Evolutionary conservation across 2,329 filamentous ascomycete genomes (phyloP), one percentile per base, ranked within the genome.

Genomic region (Neophaeococcomyces mojaviensis): DNA sequence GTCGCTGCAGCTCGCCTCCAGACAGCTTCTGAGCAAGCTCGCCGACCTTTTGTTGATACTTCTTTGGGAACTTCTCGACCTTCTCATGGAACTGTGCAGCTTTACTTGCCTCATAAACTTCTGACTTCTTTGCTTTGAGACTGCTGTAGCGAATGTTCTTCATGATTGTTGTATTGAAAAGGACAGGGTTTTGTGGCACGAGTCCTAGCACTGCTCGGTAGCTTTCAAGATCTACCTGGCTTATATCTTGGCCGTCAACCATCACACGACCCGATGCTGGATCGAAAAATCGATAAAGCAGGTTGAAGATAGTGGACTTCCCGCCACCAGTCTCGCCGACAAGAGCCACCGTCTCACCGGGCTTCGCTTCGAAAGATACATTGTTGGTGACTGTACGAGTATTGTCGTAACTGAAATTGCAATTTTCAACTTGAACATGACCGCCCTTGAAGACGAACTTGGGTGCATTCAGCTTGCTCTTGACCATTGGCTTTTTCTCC

Each of bases 91-190:
- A 76, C 1, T 74, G 72, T 2, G 80, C 81, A 0, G 74, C 73
- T 46, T 71, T 71, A 57, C 79, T 83, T 0, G 80, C 81, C 2
- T 73, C 73, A 39, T 74, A 67, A 38, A 82, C 71, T 24, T 84
- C 76, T 5, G 71, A 71, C 35, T 82, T 74, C 0, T 74, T 78
- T 1, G 80, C 79, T n/a, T 73, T 69, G 1, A 78, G 71, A 9
- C 73, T 72, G 2, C 78, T 78, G 59, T 84, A 85, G 2, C 72
- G 72, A 19, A 86, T 65, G 55, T 85, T 86, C 15, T 82, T 74
- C 57, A 79, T 71, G 34, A 85, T 73, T 1, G 77, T 76, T 26
- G 74, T 71, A 57, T 84, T 81, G 65, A 85, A 84, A 7, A 85
- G 65, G 0, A 73, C 67, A 0, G 80, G 75, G 49, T 81, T 77